A percentile compares a stretch with the other conserved stretches of the same genome.
These are phyloP conservation scores for Gonapodya prolifera DNA, from an alignment of 192 early-diverging fungal species.

Conservation along the genomic window DNA sequence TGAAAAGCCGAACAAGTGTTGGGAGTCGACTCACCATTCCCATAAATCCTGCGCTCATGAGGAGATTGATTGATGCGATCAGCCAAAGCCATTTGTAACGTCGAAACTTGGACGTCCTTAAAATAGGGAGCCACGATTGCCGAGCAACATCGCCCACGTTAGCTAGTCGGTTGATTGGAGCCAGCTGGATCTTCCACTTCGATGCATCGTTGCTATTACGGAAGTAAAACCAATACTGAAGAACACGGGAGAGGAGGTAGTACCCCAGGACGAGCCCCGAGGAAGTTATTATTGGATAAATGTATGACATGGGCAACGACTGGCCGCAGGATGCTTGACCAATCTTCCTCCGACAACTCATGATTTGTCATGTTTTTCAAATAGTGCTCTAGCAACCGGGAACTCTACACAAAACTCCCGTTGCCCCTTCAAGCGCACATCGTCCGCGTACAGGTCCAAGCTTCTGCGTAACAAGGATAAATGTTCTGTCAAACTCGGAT, in stretches of 20 bases:
- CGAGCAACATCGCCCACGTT: neutral
- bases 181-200: neutral
- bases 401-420: constrained; percentile 1
- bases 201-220: neutral
- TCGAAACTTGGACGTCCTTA: neutral
- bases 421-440: neutral
- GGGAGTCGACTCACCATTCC: neutral
- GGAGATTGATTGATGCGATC: neutral
- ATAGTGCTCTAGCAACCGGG: neutral
- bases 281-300: neutral
- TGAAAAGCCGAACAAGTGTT: neutral
- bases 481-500: constrained; percentile 10
- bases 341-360: no score
- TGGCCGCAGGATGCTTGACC: no score
- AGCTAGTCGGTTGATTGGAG: neutral
- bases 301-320: no score
- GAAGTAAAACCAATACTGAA: neutral
- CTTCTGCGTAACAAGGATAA: neutral
- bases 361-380: no score
- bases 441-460: neutral
- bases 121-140: neutral
- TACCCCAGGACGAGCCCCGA: neutral
- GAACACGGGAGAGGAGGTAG: neutral
- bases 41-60: neutral
- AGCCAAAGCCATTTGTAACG: neutral